Evolutionary conservation across 2,329 filamentous ascomycete species (phyloP).

Genomic region (Ustilaginoidea virens): DNA sequence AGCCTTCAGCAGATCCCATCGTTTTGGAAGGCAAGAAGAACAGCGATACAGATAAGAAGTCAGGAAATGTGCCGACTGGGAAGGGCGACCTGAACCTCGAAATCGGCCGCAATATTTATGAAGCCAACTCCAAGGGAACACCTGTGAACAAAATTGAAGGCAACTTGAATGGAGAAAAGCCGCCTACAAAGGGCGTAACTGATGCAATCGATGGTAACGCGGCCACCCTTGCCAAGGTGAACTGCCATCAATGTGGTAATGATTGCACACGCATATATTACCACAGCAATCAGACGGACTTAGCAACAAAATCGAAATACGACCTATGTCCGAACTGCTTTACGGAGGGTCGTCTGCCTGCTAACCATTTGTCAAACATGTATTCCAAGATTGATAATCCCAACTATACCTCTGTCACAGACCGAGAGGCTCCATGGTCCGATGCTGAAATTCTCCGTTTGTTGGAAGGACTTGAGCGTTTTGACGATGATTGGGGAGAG

Average conservation of each 20-base stretch:
- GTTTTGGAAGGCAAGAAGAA: conserved; percentile 45
- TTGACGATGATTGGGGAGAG: conserved; percentile 90
- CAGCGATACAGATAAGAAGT: conserved; percentile 57
- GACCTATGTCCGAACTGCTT: conserved; percentile 89
- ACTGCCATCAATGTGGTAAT: conserved; percentile 83
- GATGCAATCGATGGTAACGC: conserved; percentile 47
- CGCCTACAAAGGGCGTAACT: conserved; percentile 47
- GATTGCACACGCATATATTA: conserved; percentile 62
- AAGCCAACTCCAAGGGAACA: conserved; percentile 65
- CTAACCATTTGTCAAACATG: conserved; percentile 61
- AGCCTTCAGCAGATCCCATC: conserved; percentile 67
- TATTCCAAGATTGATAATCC: conserved; percentile 84
- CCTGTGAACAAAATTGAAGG: conserved; percentile 55
- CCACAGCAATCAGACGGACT: conserved; percentile 39
- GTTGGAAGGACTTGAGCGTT: conserved; percentile 79
- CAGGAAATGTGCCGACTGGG: conserved; percentile 47
- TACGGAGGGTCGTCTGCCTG: conserved; percentile 68
- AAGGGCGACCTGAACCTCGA: conserved; percentile 85
- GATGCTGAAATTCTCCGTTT: conserved; percentile 81
- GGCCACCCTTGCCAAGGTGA: conserved; percentile 50
- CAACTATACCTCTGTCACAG: conserved; percentile 61
- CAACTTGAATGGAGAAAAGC: conserved; percentile 62
- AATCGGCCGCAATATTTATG: conserved; percentile 88
- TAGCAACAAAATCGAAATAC: conserved; percentile 56
- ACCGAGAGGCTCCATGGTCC: conserved; percentile 79